Conservation (phyloP, 148 eudicot species). For the Camellia japonica region DNA sequence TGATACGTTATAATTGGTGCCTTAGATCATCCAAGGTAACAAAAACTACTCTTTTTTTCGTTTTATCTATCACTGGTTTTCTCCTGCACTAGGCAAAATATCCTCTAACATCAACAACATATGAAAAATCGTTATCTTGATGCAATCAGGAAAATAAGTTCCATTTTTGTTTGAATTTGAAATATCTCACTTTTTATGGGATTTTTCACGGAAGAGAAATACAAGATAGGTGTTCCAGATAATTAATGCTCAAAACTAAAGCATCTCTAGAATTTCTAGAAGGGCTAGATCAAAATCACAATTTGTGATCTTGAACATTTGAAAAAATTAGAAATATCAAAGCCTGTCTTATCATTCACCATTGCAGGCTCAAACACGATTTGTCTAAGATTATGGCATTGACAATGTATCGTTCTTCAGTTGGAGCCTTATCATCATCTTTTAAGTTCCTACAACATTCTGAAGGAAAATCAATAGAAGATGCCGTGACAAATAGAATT, state of each 20-base stretch:
- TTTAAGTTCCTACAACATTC: background rate
- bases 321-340: background rate
- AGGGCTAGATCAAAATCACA: too few species aligned
- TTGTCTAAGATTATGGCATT: background rate
- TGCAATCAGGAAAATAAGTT: background rate
- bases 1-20: background rate
- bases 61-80: background rate
- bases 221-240: too few species aligned
- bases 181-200: background rate
- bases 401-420: background rate
- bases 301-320: background rate
- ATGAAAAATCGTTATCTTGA: background rate
- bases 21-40: background rate
- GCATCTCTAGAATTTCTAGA: too few species aligned
- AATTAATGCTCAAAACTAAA: too few species aligned
- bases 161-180: background rate
- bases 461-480: constrained; percentile 2
- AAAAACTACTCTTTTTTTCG: background rate
- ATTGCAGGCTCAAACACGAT: background rate
- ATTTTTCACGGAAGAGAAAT: too few species aligned
- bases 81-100: background rate
- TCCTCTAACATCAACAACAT: background rate
- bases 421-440: background rate
- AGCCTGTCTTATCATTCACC: background rate
- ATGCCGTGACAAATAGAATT: background rate